These are phyloP conservation scores for Angomonas deanei DNA, from an alignment of 208 protist species.

Conservation along the genomic window DNA sequence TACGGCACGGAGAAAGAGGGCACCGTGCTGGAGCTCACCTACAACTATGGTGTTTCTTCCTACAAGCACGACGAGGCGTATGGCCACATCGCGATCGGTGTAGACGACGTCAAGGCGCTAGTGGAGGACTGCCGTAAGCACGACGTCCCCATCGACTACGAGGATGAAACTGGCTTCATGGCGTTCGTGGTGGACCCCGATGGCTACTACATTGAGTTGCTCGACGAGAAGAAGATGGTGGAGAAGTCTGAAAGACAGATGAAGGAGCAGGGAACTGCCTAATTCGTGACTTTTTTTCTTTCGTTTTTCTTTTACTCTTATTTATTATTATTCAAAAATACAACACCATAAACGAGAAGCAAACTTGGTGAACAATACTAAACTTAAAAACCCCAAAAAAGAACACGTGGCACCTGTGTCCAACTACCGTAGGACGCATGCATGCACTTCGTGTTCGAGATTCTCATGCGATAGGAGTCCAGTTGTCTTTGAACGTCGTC, in stretches of 20 bases:
- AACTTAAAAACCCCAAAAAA: not conserved
- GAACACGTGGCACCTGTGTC: too few species aligned
- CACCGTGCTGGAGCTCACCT: constrained; percentile 81
- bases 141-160: constrained; percentile 65
- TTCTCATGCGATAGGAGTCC: too few species aligned
- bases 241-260: constrained; percentile 44
- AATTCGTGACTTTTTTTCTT: not conserved
- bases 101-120: constrained; percentile 58
- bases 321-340: constrained; percentile 1
- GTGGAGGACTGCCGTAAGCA: constrained; percentile 36
- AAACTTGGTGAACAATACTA: not conserved
- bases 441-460: too few species aligned
- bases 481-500: too few species aligned
- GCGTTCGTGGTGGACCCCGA: constrained; percentile 82
- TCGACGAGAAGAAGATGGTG: constrained; percentile 76
- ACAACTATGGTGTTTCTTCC: constrained; percentile 72
- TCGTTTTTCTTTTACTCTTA: not conserved
- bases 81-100: constrained; percentile 81
- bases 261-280: constrained; percentile 65
- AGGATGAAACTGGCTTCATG: constrained; percentile 73
- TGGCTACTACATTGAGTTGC: constrained; percentile 80
- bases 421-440: too few species aligned
- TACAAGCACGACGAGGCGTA: constrained; percentile 75
- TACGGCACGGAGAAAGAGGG: constrained; percentile 59
- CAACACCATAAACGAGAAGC: too few species aligned